Evolutionary conservation across 2,329 filamentous ascomycete species (phyloP).

Genomic region (Hypoxylon sp.): DNA sequence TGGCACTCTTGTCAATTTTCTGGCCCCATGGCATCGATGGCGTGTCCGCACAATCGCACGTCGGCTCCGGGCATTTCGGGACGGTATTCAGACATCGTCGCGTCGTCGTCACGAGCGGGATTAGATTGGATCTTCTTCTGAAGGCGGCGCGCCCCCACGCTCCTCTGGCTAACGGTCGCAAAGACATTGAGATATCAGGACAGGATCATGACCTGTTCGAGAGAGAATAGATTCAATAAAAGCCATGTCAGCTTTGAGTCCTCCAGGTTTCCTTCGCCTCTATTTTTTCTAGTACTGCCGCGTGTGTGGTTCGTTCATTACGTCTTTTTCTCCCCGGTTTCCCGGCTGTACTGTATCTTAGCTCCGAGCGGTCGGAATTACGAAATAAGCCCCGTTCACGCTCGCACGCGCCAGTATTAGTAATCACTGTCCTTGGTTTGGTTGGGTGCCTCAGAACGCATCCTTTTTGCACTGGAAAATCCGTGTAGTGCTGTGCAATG

Average conservation of each 20-base stretch:
- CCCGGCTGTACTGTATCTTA: constrained; percentile 34
- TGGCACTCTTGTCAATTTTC: constrained; percentile 79
- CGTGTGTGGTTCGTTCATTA: constrained; percentile 29
- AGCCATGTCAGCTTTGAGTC: constrained; percentile 38
- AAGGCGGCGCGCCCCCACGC: constrained; percentile 24
- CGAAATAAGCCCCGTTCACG: constrained; percentile 15
- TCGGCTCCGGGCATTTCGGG: constrained; percentile 78
- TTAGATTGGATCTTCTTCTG: constrained; percentile 5
- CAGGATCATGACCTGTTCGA: constrained; percentile 33
- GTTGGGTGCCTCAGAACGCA: neutral
- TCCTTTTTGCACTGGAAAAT: neutral
- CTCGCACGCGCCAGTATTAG: constrained; percentile 8
- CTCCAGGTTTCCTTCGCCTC: constrained; percentile 3
- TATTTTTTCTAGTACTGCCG: constrained; percentile 22
- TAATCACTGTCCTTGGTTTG: constrained; percentile 7
- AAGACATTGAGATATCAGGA: constrained; percentile 43
- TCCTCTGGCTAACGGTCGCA: constrained; percentile 43
- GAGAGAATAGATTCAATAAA: constrained; percentile 11
- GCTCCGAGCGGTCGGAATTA: constrained; percentile 43
- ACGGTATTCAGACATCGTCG: constrained; percentile 57
- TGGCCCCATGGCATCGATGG: constrained; percentile 76
- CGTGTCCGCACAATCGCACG: constrained; percentile 80
- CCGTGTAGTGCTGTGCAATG: neutral
- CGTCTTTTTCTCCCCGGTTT: constrained; percentile 16
- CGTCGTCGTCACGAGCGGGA: constrained; percentile 5